Evolutionary conservation across 805 yeast species (phyloP), one percentile per base, ranked within the genome.

Genomic region (Zygosaccharomyces gambellarensis): DNA sequence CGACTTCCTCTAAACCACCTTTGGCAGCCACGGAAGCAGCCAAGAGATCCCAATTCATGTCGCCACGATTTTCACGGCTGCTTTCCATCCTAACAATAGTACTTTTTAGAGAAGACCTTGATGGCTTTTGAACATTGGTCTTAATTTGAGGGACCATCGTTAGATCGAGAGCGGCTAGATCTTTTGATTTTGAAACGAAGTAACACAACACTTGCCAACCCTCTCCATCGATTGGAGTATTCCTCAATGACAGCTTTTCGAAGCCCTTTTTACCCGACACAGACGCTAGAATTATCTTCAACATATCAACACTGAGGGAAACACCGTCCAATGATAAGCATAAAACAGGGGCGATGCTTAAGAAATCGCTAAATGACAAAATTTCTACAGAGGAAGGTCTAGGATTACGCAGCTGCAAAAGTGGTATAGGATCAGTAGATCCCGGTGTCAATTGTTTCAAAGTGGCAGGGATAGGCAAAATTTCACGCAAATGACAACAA

Each of bases 401-500:
- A 3, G 96, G 95, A 59, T 90, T 90, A 61, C 89, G 76, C 52
- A 92, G 65, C 58, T 85, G 90, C 46, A 90, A 63, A 10, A 82
- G 58, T 1, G 94, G 83, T n/a, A 90, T 71, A 1, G 97, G 95
- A n/a, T 87, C 86, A 45, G 81, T 77, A 1, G 90, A 80, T 1
- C 90, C 94, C 8, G 70, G 60, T 60, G 82, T 82, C 53, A 90
- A 76, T 64, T 88, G 96, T 61, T 85, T 86, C 60, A 87, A 63
- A 5, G 90, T 88, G 1, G 96, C 95, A 0, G 96, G 94, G 47
- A 90, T 89, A 0, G 98, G 97, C 51, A 90, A 67, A 45, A 90
- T 90, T 62, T 90, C 97, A 48, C 97, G 74, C 52, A 90, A 69
- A 67, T 90, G 97, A 60, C 97, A 90, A 65, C 97, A 90, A 56